Evolutionary conservation across 768 basidiomycete species (phyloP).

Genomic region (Suillus discolor): DNA sequence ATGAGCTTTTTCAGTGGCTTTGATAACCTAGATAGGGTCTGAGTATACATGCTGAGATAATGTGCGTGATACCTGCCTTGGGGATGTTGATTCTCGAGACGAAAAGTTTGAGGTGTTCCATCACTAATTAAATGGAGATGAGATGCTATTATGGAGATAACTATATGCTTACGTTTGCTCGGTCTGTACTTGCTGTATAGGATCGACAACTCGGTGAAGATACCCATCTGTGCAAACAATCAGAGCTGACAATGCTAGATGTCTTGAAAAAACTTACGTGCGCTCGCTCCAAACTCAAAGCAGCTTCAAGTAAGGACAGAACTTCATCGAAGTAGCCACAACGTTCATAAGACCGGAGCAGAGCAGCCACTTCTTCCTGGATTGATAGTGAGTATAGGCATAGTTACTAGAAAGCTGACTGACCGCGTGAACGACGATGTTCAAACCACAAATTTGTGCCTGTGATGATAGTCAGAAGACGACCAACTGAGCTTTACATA

Average conservation of each 20-base stretch:
- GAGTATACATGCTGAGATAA: background rate
- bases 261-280: slow-evolving; percentile 53
- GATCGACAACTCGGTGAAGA: slow-evolving; percentile 93
- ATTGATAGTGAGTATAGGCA: slow-evolving; percentile 10
- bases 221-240: slow-evolving; percentile 70
- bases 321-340: slow-evolving; percentile 95
- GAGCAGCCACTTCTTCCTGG: slow-evolving; percentile 74
- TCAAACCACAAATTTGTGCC: slow-evolving; percentile 99
- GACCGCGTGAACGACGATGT: slow-evolving; percentile 91
- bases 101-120: slow-evolving; percentile 98
- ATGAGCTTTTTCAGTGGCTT: slow-evolving; percentile 93
- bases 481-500: background rate
- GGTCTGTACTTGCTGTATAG: slow-evolving; percentile 95
- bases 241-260: slow-evolving; percentile 10
- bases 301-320: slow-evolving; percentile 88
- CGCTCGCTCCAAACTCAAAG: slow-evolving; percentile 93
- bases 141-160: slow-evolving; percentile 12
- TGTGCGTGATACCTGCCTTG: slow-evolving; percentile 51
- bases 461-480: slow-evolving; percentile 27
- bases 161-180: slow-evolving; percentile 68
- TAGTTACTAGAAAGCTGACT: slow-evolving; percentile 20
- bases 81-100: slow-evolving; percentile 97
- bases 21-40: slow-evolving; percentile 66
- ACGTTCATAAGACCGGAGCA: slow-evolving; percentile 85
- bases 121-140: slow-evolving; percentile 54